A percentile compares a stretch with the other conserved stretches of the same genome.
Conservation (phyloP, 345 rosid genomes). For the Populus nigra region DNA sequence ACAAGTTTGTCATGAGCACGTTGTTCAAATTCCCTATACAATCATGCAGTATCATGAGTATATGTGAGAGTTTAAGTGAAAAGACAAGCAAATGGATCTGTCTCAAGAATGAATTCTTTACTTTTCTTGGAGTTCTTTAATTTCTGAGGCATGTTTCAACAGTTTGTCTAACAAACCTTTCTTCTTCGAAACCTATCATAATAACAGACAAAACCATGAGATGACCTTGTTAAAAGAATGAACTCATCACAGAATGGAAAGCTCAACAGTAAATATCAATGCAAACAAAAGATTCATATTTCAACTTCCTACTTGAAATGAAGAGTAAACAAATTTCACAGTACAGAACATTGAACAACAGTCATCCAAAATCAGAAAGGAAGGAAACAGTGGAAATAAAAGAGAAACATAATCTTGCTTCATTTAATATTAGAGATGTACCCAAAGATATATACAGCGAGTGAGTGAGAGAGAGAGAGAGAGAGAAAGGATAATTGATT, state of each 20-base stretch:
- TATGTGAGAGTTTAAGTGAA: background rate
- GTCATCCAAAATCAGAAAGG: background rate
- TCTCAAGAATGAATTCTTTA: constrained; percentile 32
- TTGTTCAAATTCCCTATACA: constrained; percentile 65
- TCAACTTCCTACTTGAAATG: background rate
- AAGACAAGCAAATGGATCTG: constrained; percentile 16
- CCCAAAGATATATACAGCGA: background rate
- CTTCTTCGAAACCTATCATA: constrained; percentile 64
- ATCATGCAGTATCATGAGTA: constrained; percentile 10
- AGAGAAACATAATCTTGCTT: background rate
- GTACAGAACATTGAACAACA: constrained; percentile 1
- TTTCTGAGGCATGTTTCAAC: constrained; percentile 57
- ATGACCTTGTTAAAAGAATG: background rate
- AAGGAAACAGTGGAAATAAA: background rate
- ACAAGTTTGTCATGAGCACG: constrained; percentile 75
- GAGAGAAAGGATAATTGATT: background rate
- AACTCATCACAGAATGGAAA: constrained; percentile 2
- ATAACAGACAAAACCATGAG: constrained; percentile 15
- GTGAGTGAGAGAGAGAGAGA: background rate
- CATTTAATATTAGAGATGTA: background rate
- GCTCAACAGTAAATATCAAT: constrained; percentile 9
- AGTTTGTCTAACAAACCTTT: constrained; percentile 57
- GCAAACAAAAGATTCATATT: constrained; percentile 1
- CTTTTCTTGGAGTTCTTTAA: constrained; percentile 71
- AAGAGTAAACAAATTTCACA: background rate